phyloP scores from a whole-genome alignment of 1,284 basidiomycete species.

The Apiotrichum siamense region DNA sequence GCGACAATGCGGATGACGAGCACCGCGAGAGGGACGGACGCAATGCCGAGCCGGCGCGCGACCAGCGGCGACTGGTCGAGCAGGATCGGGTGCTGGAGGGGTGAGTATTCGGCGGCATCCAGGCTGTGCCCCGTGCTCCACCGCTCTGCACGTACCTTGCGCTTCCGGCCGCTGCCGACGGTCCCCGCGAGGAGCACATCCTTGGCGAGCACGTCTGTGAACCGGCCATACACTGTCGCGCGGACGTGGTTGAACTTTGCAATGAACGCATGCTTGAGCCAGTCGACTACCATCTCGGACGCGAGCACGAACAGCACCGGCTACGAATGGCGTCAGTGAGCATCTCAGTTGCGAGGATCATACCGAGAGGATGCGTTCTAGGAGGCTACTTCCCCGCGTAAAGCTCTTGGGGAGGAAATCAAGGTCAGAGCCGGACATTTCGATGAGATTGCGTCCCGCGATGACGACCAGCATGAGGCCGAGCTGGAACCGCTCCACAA shows the following conservation, averaged over 20 bases:
- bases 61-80: conserved; percentile 95
- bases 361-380: conserved; percentile 78
- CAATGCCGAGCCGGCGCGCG: conserved; percentile 86
- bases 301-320: conserved; percentile 84
- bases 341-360: conserved; percentile 1
- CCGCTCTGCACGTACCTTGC: conserved; percentile 53
- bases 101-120: too few species aligned
- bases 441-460: conserved; percentile 90
- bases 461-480: conserved; percentile 86
- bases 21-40: conserved; percentile 84
- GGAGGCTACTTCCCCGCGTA: conserved; percentile 66
- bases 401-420: conserved; percentile 78
- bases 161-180: conserved; percentile 39
- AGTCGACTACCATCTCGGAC: conserved; percentile 94
- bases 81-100: conserved; percentile 62
- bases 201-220: conserved; percentile 90
- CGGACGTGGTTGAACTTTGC: conserved; percentile 94
- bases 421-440: conserved; percentile 82
- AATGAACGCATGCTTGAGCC: conserved; percentile 99
- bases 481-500: conserved; percentile 95
- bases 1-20: conserved; percentile 80
- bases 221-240: conserved; percentile 90
- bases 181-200: conserved; percentile 77
- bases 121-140: too few species aligned
- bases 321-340: too few species aligned